Evolutionary conservation across 140 eudicot genomes (phyloP), one percentile per base, ranked within the genome.

Genomic region (Oenanthe javanica): DNA sequence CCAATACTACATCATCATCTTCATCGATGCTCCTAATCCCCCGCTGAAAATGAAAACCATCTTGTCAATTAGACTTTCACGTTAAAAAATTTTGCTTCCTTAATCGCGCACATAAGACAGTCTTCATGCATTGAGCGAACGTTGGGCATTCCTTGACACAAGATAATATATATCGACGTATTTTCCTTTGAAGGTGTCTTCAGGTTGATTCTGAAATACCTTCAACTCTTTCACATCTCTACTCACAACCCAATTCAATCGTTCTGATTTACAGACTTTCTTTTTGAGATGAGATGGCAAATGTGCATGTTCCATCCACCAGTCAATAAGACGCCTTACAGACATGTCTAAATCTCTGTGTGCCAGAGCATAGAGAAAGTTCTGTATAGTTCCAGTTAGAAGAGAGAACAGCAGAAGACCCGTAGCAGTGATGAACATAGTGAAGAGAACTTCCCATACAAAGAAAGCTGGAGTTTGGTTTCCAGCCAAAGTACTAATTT

Each of bases 361-460:
- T 36, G 91, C 94, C 61, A 91, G 93, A 84, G 93, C 89, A 85
- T 91, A 96, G 72, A 93, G 91, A 81, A 89, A 91, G 84, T 93
- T 93, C 84, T 93, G 98, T 93, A 93, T 93, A 82, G 88, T 93
- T 77, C 98, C 98, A 51, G 89, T 89, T 10, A 93, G 86, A 78
- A 93, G 86, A 69, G 94, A 94, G 77, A 93, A 93, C 23, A 89
- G 91, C 54, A 93, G 72, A 55, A 93, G 96, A 40, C 98, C 98
- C 14, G 87, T 85, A 54, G 88, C 94, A 45, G 87, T 81, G 25
- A 93, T 88, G 74, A 80, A 88, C 93, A 88, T 88, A 3, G 93
- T 91, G 82, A 93, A 93, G 47, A 91, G 86, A 73, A 91, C 93
- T 88, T 93, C 96, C 91, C 90, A 83, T 3, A 82, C 89, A 81